Evolutionary conservation across 2,329 filamentous ascomycete genomes (phyloP).

Genomic region (Aspergillus melleus): DNA sequence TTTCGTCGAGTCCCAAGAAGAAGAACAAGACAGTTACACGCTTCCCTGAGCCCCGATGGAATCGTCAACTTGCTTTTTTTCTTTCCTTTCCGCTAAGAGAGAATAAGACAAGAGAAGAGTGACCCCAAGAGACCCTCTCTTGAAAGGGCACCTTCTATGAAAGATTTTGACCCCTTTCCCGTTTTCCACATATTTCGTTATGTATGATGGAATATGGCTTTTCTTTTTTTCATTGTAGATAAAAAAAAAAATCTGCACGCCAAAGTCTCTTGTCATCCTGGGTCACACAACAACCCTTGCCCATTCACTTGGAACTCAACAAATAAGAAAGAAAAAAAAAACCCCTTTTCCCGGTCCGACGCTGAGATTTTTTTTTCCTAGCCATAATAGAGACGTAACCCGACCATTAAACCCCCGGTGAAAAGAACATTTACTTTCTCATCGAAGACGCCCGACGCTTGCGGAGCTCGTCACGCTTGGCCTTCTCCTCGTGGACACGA

Average conservation of each 20-base stretch:
- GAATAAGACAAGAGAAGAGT: background rate
- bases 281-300: slow-evolving; percentile 3
- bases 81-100: too few relatives aligned
- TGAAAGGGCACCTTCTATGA: slow-evolving; percentile 5
- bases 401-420: slow-evolving; percentile 36
- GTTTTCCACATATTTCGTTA: slow-evolving; percentile 16
- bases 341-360: slow-evolving; percentile 15
- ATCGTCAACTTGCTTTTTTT: background rate
- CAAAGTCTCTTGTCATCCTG: slow-evolving; percentile 9
- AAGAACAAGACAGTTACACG: background rate
- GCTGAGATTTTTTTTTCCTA: slow-evolving; percentile 23
- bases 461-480: slow-evolving; percentile 87
- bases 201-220: slow-evolving; percentile 17
- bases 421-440: slow-evolving; percentile 68
- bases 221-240: slow-evolving; percentile 18
- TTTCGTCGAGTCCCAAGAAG: background rate
- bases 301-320: slow-evolving; percentile 6
- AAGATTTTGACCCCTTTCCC: slow-evolving; percentile 20
- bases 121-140: background rate
- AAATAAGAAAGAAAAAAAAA: slow-evolving; percentile 10
- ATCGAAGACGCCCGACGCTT: slow-evolving; percentile 97
- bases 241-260: slow-evolving; percentile 13
- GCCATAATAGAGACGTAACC: slow-evolving; percentile 37
- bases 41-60: background rate
- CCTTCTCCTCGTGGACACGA: slow-evolving; percentile 95